These are phyloP conservation scores for Microsporum canis DNA, from an alignment of 2,329 filamentous ascomycete genomes.

Conservation along the genomic window DNA sequence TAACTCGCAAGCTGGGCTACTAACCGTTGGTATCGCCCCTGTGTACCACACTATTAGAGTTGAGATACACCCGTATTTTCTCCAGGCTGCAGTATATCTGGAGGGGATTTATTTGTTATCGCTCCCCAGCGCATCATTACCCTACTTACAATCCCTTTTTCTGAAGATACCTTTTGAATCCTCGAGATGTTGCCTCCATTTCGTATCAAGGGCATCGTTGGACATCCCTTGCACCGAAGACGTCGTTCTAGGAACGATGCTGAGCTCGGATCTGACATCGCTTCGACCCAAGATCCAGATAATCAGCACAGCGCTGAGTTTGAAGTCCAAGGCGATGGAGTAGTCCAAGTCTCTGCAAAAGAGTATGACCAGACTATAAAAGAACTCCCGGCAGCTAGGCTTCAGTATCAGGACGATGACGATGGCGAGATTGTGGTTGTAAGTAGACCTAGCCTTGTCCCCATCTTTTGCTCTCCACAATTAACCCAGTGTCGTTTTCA, in stretches of 20 bases:
- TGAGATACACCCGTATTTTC: background rate
- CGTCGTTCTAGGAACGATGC: background rate
- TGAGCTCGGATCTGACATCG: background rate
- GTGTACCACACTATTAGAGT: background rate
- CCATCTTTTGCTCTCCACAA: background rate
- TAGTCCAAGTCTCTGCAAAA: conserved; percentile 31
- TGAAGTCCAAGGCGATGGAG: conserved; percentile 17
- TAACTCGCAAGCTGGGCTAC: background rate
- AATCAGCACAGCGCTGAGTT: background rate
- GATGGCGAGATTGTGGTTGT: conserved; percentile 38
- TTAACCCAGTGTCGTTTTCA: conserved; percentile 12
- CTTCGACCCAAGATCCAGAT: background rate
- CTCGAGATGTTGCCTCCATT: conserved; percentile 32
- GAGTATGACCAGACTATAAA: conserved; percentile 36
- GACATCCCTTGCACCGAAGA: conserved; percentile 1
- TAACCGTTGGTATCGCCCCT: background rate
- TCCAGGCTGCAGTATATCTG: background rate
- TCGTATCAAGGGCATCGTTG: conserved; percentile 27
- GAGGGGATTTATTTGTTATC: background rate
- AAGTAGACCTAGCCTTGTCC: conserved; percentile 13
- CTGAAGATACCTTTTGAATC: background rate
- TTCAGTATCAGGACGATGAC: conserved; percentile 38
- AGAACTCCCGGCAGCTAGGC: conserved; percentile 30
- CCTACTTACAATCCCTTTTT: too few species aligned
- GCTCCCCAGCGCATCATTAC: background rate